Evolutionary conservation across 2,329 filamentous ascomycete species (phyloP), one percentile per base, ranked within the genome.

Genomic region (Ophiostoma sp.): DNA sequence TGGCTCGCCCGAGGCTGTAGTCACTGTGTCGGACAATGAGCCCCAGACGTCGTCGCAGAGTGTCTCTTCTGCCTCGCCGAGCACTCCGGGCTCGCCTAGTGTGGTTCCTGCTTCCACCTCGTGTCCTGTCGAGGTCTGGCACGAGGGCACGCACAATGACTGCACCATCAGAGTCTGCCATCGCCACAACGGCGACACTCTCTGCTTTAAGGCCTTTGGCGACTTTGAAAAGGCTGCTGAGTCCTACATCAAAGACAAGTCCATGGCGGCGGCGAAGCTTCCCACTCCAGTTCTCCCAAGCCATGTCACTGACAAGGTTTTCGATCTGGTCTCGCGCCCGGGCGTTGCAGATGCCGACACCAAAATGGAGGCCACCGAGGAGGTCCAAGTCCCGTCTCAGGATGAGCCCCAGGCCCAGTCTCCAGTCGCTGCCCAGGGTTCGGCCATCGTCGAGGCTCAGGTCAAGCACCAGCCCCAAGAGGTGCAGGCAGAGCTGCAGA

Each of bases 91-190:
- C 6, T 61, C 57, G 19, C 57, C 57, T 2, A 39, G 6, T 61
- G 31, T 9, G 31, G 57, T 31, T 12, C 33, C 17, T 1, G 31
- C 2, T 39, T 36, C 17, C n/a, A n/a, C 31, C 12, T 4, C 9
- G 2, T 2, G 2, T 61, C 31, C 57, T 19, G 31, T 8, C 12
- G 57, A 12, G 31, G n/a, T 22, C 17, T 75, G 75, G 75, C 68
- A 69, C 11, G 50, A 64, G 15, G 70, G 70, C 36, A 3, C 15
- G 4, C 75, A 75, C 17, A 25, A 17, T 6, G 19, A 11, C 52
- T 75, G 75, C 33, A 1, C 17, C 7, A 33, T 75, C 12, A 17
- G 5, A 6, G 36, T 36, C 5, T 68, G 42, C 11, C 75, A 75
- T 39, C 59, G 55, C 2, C 75, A 75, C 48, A 36, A 70, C 15